These are phyloP conservation scores for Olyra latifolia DNA, from an alignment of 176 grass and related monocot species.

Conservation along the genomic window DNA sequence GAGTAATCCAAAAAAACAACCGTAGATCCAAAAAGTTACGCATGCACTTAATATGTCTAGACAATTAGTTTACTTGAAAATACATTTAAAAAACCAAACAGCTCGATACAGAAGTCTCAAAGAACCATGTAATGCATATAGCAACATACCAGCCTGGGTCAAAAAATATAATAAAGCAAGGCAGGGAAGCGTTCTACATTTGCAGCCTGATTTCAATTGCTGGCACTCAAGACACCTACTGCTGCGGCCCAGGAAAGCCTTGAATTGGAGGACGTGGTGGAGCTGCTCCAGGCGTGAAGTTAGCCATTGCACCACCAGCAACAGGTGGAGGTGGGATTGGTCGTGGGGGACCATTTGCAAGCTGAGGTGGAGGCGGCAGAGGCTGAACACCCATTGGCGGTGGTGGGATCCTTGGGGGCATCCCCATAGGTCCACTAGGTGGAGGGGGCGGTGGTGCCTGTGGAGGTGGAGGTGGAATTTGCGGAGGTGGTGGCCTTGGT, in stretches of 20 bases:
- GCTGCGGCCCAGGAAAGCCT: conserved; percentile 62
- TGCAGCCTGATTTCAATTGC: not conserved
- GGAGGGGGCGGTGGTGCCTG: conserved; percentile 62
- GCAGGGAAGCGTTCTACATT: not conserved
- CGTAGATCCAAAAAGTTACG: not conserved
- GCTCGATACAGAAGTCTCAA: not conserved
- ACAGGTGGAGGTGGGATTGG: conserved; percentile 70
- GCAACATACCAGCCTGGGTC: conserved; percentile 14
- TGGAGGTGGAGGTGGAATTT: conserved; percentile 52
- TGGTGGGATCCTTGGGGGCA: conserved; percentile 68
- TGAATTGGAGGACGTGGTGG: conserved; percentile 55
- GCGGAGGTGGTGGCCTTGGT: conserved; percentile 56
- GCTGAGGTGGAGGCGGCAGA: conserved; percentile 63
- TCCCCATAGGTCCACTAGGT: conserved; percentile 51
- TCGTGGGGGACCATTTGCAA: conserved; percentile 70
- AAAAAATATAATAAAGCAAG: conserved; percentile 17
- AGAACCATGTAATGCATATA: not conserved
- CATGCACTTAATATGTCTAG: not conserved
- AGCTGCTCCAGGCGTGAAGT: conserved; percentile 56
- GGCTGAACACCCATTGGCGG: conserved; percentile 49
- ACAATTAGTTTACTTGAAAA: not conserved
- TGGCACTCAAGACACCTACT: conserved; percentile 17
- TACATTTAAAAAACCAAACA: not conserved
- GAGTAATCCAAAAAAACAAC: too few relatives aligned
- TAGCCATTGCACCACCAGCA: conserved; percentile 48